phyloP scores from a whole-genome alignment of 2,329 filamentous ascomycete species.

The Neurospora crassa region DNA sequence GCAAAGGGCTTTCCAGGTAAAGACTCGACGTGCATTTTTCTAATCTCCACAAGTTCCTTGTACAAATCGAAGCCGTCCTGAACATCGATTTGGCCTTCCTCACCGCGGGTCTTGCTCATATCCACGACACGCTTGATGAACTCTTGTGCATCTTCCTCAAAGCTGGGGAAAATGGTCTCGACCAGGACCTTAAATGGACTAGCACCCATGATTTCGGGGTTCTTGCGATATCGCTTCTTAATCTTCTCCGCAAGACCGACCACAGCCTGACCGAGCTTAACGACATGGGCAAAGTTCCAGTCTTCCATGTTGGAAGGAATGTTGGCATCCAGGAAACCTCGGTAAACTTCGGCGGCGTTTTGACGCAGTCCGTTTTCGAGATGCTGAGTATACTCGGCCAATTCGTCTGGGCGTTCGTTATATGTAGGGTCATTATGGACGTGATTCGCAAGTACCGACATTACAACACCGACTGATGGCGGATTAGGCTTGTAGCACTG shows the following conservation, averaged over 20 bases:
- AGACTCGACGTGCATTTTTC: constrained; percentile 66
- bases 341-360: constrained; percentile 72
- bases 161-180: constrained; percentile 76
- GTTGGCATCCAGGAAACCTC: constrained; percentile 65
- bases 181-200: constrained; percentile 61
- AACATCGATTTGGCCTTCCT: constrained; percentile 60
- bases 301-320: constrained; percentile 71
- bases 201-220: constrained; percentile 74
- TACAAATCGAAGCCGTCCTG: constrained; percentile 94
- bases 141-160: constrained; percentile 80
- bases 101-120: constrained; percentile 55
- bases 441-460: constrained; percentile 74
- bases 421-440: constrained; percentile 73
- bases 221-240: constrained; percentile 83
- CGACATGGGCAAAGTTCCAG: constrained; percentile 88
- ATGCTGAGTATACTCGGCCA: constrained; percentile 61
- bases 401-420: constrained; percentile 57
- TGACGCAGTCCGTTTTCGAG: constrained; percentile 63
- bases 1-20: constrained; percentile 68
- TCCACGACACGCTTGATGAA: constrained; percentile 75
- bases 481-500: constrained; percentile 85
- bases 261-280: constrained; percentile 78
- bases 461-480: constrained; percentile 66
- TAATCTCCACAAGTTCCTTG: constrained; percentile 75
- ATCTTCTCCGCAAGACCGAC: constrained; percentile 80